phyloP scores from a whole-genome alignment of 169 alveolate genomes.

The Plasmodium malariae region DNA sequence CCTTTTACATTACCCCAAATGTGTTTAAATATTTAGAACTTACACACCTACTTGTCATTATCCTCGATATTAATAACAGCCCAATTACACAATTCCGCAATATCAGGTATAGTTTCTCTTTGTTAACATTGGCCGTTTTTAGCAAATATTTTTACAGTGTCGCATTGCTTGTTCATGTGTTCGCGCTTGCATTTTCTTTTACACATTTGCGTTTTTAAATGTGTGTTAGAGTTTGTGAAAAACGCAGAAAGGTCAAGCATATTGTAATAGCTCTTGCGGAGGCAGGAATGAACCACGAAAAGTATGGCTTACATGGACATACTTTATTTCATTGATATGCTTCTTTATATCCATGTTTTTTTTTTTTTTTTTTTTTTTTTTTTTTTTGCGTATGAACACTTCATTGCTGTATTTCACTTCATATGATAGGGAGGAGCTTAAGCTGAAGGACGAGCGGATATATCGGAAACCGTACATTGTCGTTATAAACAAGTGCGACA shows the following conservation, averaged over 20 bases:
- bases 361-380: neutral
- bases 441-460: slow-evolving; percentile 27
- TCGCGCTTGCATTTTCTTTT: too few species aligned
- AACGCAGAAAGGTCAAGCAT: neutral
- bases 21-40: slow-evolving; percentile 33
- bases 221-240: neutral
- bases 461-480: slow-evolving; percentile 57
- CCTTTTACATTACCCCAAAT: slow-evolving; percentile 32
- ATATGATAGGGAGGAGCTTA: slow-evolving; percentile 25
- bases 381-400: too few species aligned
- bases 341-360: neutral
- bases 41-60: slow-evolving; percentile 59
- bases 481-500: slow-evolving; percentile 70
- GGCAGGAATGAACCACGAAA: neutral
- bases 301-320: too few species aligned
- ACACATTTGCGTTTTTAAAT: neutral
- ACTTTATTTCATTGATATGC: too few species aligned
- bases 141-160: too few species aligned
- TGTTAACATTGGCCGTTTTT: neutral
- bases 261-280: neutral
- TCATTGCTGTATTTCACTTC: neutral
- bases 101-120: slow-evolving; percentile 46
- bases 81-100: slow-evolving; percentile 20
- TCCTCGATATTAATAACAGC: slow-evolving; percentile 24
- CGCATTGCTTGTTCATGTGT: too few species aligned